A percentile compares a stretch with the other conserved stretches of the same genome.
These are phyloP conservation scores for Magnaporthales sp. DNA, from an alignment of 2,329 filamentous ascomycete species.

Conservation along the genomic window DNA sequence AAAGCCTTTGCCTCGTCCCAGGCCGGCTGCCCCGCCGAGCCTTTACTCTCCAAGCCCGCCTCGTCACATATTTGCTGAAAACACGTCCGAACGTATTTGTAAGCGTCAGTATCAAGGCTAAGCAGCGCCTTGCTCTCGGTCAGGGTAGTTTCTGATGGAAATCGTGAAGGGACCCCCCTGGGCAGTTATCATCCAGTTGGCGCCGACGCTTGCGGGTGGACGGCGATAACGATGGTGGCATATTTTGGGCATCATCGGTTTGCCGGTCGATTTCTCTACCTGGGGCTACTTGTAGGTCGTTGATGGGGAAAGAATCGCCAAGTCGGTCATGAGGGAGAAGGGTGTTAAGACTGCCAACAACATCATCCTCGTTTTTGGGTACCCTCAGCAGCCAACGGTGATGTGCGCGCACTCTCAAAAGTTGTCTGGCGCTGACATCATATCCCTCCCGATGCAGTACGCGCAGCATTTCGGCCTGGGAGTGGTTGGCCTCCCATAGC, in stretches of 20 bases:
- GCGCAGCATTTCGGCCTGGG: conserved; percentile 64
- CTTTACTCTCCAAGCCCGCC: conserved; percentile 65
- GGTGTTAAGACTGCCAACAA: conserved; percentile 9
- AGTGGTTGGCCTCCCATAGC: conserved; percentile 68
- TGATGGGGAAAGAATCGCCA: neutral
- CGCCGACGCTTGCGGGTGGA: conserved; percentile 52
- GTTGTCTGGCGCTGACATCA: conserved; percentile 60
- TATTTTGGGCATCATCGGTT: neutral
- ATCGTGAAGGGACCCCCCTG: conserved; percentile 61
- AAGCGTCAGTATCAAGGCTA: conserved; percentile 52
- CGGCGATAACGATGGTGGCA: neutral
- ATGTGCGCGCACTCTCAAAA: conserved; percentile 60
- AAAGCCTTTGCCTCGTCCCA: conserved; percentile 66
- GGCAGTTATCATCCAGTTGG: conserved; percentile 57
- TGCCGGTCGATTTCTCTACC: neutral
- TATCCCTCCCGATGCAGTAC: conserved; percentile 65
- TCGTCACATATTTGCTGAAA: conserved; percentile 65
- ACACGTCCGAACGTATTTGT: conserved; percentile 54
- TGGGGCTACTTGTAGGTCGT: neutral
- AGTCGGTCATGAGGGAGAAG: neutral
- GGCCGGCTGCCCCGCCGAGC: conserved; percentile 58
- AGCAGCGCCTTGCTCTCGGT: conserved; percentile 69
- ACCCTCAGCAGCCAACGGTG: conserved; percentile 60
- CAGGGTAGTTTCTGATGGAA: conserved; percentile 75
- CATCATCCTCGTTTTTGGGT: conserved; percentile 23